Percentiles rank a stretch among this genome's conserved stretches.
These are phyloP conservation scores for Phytophthora citricola DNA, from an alignment of 352 stramenopile genomes.

Conservation along the genomic window DNA sequence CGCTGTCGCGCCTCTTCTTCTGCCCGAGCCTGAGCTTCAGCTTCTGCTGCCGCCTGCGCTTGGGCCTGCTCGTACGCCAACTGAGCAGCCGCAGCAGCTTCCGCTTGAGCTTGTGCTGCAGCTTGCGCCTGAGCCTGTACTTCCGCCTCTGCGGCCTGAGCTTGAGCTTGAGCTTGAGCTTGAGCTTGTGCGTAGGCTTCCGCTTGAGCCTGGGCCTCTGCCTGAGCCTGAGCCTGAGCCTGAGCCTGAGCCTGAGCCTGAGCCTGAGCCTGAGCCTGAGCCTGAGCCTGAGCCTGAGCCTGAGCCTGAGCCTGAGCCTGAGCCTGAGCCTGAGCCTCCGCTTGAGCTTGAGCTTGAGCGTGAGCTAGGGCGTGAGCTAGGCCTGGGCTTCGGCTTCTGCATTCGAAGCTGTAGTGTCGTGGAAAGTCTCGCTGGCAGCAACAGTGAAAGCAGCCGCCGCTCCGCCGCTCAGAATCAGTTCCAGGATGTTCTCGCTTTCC, in stretches of 20 bases:
- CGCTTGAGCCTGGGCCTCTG: slow-evolving; percentile 22
- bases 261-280: slow-evolving; percentile 31
- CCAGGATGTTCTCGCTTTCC: slow-evolving; percentile 67
- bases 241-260: slow-evolving; percentile 33
- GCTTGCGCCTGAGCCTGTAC: slow-evolving; percentile 31
- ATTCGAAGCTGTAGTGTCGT: slow-evolving; percentile 21
- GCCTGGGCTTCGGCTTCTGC: slow-evolving; percentile 34
- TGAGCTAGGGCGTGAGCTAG: not conserved
- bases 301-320: slow-evolving; percentile 28
- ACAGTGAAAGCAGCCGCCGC: slow-evolving; percentile 21
- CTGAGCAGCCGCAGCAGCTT: slow-evolving; percentile 26
- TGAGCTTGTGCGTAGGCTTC: slow-evolving; percentile 31
- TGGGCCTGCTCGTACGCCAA: slow-evolving; percentile 32
- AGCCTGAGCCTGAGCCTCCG: too few relatives aligned
- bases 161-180: slow-evolving; percentile 34
- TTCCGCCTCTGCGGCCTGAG: slow-evolving; percentile 32
- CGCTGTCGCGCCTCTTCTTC: slow-evolving; percentile 36
- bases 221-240: slow-evolving; percentile 34
- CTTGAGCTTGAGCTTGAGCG: too few relatives aligned
- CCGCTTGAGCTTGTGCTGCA: slow-evolving; percentile 24
- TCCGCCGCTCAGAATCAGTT: slow-evolving; percentile 50
- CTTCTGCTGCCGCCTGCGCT: slow-evolving; percentile 43
- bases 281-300: slow-evolving; percentile 34
- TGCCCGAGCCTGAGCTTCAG: slow-evolving; percentile 30
- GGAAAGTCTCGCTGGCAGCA: slow-evolving; percentile 16